Evolutionary conservation across 768 basidiomycete genomes (phyloP), one percentile per base, ranked within the genome.

Genomic region (Rhizopogon salebrosus): DNA sequence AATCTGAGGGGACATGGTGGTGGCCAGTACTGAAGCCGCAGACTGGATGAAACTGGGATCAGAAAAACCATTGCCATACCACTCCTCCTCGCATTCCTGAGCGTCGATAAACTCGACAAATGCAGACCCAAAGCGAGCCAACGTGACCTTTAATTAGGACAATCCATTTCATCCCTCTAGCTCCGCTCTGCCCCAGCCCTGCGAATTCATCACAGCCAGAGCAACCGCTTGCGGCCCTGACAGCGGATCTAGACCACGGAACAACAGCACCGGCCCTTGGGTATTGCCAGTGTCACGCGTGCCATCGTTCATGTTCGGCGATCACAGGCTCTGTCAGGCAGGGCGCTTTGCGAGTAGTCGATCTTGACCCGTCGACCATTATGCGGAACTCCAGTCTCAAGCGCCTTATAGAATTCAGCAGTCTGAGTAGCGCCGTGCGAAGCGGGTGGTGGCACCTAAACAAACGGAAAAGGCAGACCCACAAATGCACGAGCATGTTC

Each of bases 221-320:
- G 88, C 79, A 38, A 98, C 90, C 7, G 92, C 92, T 60, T 93
- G 88, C 43, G 89, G 91, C 16, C 87, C 86, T 36, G 92, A 93
- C 22, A 91, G 75, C 13, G 87, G 83, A 65, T 98, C 95, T 29
- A 99, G 77, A 14, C 92, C 92, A 39, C 95, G 86, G 64, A 99
- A 87, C 13, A 99, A 78, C 13, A 99, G 74, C 14, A 98, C 85
- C 20, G 92, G 79, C 24, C 81, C 80, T 59, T 89, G 89, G 1
- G 88, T 71, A 57, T 89, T 90, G 56, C 92, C 95, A 62, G 98
- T 95, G 71, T 99, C 95, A 50, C 94, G 80, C 50, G 92, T 98
- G 2, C 97, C 97, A 61, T 99, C 97, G 63, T 95, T 98, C 68
- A 76, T 66, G 52, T 85, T 83, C 51, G 82, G 58, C 82, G 78